These are phyloP conservation scores for Luzula sylvatica DNA, from an alignment of 176 grass and related monocot genomes.

Conservation along the genomic window DNA sequence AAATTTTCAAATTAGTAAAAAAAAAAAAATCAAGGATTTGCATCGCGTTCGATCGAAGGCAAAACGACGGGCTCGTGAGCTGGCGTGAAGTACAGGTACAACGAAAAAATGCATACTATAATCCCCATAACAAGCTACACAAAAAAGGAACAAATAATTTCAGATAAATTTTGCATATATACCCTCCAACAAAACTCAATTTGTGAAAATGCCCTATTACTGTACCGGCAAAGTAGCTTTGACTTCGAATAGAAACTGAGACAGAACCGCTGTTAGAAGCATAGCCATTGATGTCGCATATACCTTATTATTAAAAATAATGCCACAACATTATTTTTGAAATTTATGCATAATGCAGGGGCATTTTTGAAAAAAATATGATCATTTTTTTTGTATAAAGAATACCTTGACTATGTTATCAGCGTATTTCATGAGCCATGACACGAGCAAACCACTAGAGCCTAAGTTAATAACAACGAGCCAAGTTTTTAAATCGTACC, in stretches of 20 bases:
- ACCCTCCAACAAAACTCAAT: constrained; percentile 11
- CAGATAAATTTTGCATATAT: constrained; percentile 7
- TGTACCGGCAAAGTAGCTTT: constrained; percentile 87
- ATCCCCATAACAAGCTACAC: constrained; percentile 96
- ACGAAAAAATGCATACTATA: constrained; percentile 82
- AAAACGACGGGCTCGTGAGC: constrained; percentile 67
- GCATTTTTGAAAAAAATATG: too few species aligned
- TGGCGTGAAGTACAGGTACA: constrained; percentile 99
- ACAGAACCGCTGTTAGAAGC: constrained; percentile 86
- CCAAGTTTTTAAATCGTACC: constrained; percentile 84
- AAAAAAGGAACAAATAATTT: constrained; percentile 11
- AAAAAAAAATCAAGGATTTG: constrained; percentile 19
- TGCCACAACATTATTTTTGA: background rate
- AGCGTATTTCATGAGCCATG: constrained; percentile 98
- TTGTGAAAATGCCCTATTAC: background rate
- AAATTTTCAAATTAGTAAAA: background rate
- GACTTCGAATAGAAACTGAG: constrained; percentile 76
- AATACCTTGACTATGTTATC: constrained; percentile 97
- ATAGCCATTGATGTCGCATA: constrained; percentile 99
- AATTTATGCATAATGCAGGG: constrained; percentile 3
- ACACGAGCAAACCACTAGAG: constrained; percentile 85
- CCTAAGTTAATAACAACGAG: constrained; percentile 93
- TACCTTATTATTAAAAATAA: constrained; percentile 40
- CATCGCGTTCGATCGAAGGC: constrained; percentile 25
- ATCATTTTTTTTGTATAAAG: constrained; percentile 18